Evolutionary conservation across 2,329 filamentous ascomycete genomes (phyloP), one percentile per base, ranked within the genome.

Genomic region (Plectosphaerella cucumerina): DNA sequence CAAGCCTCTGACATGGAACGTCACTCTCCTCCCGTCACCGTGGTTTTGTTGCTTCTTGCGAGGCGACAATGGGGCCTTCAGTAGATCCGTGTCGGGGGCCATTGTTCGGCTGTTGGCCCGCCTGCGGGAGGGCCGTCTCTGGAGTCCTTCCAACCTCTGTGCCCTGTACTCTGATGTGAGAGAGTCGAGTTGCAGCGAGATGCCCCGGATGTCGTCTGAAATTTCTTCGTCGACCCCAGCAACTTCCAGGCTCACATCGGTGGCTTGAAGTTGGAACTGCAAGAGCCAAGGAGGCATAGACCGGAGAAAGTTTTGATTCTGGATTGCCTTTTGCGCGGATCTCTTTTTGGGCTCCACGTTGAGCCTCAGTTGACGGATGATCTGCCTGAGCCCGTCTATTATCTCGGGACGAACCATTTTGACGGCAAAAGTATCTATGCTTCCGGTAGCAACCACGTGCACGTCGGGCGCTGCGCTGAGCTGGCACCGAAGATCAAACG

Each of bases 371-470:
- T 97, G 91, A 41, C 85, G 83, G 14, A 97, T 84, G 55, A 99
- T 97, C 65, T 97, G 90, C 21, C 89, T 89, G 31, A 99, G 78
- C 20, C 94, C 95, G 62, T 95, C 88, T 49, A 87, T 94, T 52
- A 99, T 96, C 63, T 99, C 94, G 6, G 90, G 86, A 20, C 93
- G 85, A 9, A 97, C 86, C 76, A 99, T 86, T 62, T 91, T 94
- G 46, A 96, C 78, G 2, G 90, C 89, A 58, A 95, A 92, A 0
- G 90, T 95, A 63, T 96, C 89, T 3, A 97, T 73, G 54, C 84
- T 90, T 18, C 89, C 91, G 47, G 83, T 87, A 11, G 86, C 83
- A 49, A 90, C 82, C 10, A 97, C 91, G 44, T 87, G 86, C 8
- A 97, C 82, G 57, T 97, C 87, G 0, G 92, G 92, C 4, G 89